Evolutionary conservation across 1,284 basidiomycete genomes (phyloP).

Genomic region (Rhodotorula mucilaginosa): DNA sequence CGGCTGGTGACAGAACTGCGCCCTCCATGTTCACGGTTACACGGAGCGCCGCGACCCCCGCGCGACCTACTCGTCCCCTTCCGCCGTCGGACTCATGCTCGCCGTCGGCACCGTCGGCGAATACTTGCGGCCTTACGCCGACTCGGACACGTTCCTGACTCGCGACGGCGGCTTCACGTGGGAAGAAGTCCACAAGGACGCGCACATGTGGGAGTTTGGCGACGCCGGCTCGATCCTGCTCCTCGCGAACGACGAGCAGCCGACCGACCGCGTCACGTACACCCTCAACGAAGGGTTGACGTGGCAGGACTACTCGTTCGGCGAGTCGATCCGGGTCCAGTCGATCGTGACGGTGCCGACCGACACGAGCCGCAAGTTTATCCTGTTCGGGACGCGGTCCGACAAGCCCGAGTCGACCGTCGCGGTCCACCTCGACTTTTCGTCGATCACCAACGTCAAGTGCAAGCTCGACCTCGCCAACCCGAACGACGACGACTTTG

Average conservation of each 20-base stretch:
- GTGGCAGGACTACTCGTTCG: constrained; percentile 87
- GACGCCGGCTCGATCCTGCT: constrained; percentile 92
- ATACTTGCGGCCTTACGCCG: constrained; percentile 71
- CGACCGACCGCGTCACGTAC: constrained; percentile 84
- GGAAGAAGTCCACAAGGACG: constrained; percentile 98
- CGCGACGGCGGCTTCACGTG: constrained; percentile 96
- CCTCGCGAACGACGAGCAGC: constrained; percentile 90
- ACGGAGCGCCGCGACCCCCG: constrained; percentile 86
- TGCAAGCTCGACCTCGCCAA: constrained; percentile 69
- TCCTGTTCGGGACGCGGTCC: constrained; percentile 71
- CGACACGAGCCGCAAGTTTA: constrained; percentile 87
- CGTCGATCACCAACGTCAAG: constrained; percentile 66
- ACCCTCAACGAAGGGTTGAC: constrained; percentile 80
- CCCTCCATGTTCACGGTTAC: constrained; percentile 90
- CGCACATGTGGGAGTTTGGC: constrained; percentile 96
- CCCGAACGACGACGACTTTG: constrained; percentile 82
- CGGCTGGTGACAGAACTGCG: constrained; percentile 61
- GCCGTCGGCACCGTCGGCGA: constrained; percentile 97
- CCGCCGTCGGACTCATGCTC: constrained; percentile 88
- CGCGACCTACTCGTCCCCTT: constrained; percentile 87
- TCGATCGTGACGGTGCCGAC: constrained; percentile 83
- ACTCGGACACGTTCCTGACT: constrained; percentile 92
- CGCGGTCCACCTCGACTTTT: constrained; percentile 86
- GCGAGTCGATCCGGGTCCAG: constrained; percentile 70
- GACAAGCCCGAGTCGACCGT: constrained; percentile 58